A percentile compares a stretch with the other conserved stretches of the same genome.
These are phyloP conservation scores for Penicillium egyptiacum DNA, from an alignment of 495 filamentous ascomycete genomes.

Conservation along the genomic window DNA sequence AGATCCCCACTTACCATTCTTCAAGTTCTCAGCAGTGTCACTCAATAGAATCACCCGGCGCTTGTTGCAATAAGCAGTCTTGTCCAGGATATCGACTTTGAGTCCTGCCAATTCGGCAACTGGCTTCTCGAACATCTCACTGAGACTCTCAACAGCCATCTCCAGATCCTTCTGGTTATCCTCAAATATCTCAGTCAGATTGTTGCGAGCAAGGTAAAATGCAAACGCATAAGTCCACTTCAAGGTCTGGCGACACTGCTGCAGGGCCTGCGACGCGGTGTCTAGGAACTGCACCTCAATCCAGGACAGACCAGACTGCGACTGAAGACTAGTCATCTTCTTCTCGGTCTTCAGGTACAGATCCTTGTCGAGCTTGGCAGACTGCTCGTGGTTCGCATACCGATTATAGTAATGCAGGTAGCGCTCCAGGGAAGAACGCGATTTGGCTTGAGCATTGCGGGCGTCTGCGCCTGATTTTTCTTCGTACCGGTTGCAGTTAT, in stretches of 20 bases:
- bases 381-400: conserved; percentile 98
- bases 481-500: conserved; percentile 97
- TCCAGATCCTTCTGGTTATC: conserved; percentile 98
- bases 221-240: conserved; percentile 99
- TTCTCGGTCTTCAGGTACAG: conserved; percentile 94
- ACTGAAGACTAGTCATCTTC: conserved; percentile 96
- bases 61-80: conserved; percentile 94
- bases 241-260: conserved; percentile 92
- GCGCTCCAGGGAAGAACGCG: conserved; percentile 82
- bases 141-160: conserved; percentile 91
- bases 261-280: conserved; percentile 86
- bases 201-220: conserved; percentile 92
- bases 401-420: conserved; percentile 99
- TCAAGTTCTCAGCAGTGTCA: conserved; percentile 88
- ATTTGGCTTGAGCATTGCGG: conserved; percentile 85
- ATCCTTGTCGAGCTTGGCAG: conserved; percentile 94
- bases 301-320: conserved; percentile 93
- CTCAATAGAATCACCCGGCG: conserved; percentile 83
- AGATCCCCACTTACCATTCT: conserved; percentile 64
- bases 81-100: conserved; percentile 97
- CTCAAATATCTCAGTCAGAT: conserved; percentile 95
- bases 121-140: conserved; percentile 97
- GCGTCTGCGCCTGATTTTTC: conserved; percentile 92
- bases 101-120: conserved; percentile 76
- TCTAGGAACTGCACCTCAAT: conserved; percentile 98